phyloP scores from a whole-genome alignment of 768 basidiomycete species.

The Mycena kentingensis region DNA sequence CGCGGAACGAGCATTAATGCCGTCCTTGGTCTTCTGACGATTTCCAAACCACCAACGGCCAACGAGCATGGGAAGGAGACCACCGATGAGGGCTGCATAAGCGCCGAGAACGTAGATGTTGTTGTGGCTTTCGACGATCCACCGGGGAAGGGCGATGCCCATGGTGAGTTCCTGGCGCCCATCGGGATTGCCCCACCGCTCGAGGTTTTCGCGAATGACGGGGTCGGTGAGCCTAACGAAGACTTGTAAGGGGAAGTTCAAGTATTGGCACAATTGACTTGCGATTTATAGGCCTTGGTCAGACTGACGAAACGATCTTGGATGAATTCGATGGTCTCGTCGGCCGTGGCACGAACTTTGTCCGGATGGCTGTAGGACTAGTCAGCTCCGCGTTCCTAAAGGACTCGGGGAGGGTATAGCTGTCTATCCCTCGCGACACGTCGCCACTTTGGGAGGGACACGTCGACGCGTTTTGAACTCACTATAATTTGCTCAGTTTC shows the following conservation, averaged over 20 bases:
- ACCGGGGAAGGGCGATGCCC: conserved; percentile 92
- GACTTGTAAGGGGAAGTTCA: conserved; percentile 3
- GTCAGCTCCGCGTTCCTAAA: neutral
- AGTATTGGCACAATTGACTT: conserved; percentile 28
- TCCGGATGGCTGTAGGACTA: conserved; percentile 79
- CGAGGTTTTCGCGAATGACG: conserved; percentile 86
- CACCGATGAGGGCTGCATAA: conserved; percentile 89
- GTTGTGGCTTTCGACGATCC: conserved; percentile 92
- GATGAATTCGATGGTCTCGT: conserved; percentile 85
- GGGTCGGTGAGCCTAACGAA: conserved; percentile 80
- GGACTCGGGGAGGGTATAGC: neutral
- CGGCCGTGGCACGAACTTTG: conserved; percentile 82
- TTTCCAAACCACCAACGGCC: conserved; percentile 98
- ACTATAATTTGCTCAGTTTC: conserved; percentile 88
- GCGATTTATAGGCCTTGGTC: conserved; percentile 98
- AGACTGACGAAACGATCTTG: conserved; percentile 86
- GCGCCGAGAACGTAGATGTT: conserved; percentile 86
- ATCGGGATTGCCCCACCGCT: conserved; percentile 91
- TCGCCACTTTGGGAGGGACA: conserved; percentile 6
- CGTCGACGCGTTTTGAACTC: conserved; percentile 27
- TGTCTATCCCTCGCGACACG: neutral
- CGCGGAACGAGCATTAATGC: conserved; percentile 78
- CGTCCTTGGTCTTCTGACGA: conserved; percentile 88
- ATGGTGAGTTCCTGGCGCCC: conserved; percentile 93
- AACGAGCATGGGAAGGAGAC: conserved; percentile 82